These are phyloP conservation scores for Fusarium fracticaudum DNA, from an alignment of 2,329 filamentous ascomycete species.

Conservation along the genomic window DNA sequence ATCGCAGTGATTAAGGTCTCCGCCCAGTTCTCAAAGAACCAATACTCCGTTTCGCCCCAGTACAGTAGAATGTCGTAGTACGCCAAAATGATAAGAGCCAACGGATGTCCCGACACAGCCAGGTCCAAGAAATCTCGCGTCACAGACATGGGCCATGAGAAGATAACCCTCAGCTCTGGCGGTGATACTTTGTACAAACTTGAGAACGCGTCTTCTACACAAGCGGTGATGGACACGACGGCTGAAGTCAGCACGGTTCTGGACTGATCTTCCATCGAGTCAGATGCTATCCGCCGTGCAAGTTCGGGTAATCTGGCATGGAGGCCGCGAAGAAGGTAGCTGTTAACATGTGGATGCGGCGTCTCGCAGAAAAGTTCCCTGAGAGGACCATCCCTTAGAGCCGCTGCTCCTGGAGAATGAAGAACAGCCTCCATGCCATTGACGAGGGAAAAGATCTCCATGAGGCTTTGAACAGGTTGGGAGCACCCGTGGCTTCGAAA, in stretches of 20 bases:
- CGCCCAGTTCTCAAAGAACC: slow-evolving; percentile 31
- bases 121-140: slow-evolving; percentile 19
- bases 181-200: background rate
- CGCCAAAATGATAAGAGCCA: slow-evolving; percentile 20
- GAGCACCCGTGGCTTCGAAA: slow-evolving; percentile 6
- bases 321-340: background rate
- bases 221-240: background rate
- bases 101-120: background rate
- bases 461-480: background rate
- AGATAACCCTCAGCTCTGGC: slow-evolving; percentile 17
- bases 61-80: slow-evolving; percentile 21
- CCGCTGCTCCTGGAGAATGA: slow-evolving; percentile 1
- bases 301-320: slow-evolving; percentile 10
- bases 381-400: background rate
- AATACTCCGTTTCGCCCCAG: slow-evolving; percentile 24
- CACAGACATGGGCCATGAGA: slow-evolving; percentile 27
- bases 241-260: background rate
- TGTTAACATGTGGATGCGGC: fast-evolving
- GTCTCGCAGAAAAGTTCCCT: slow-evolving; percentile 4
- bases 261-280: background rate
- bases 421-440: slow-evolving; percentile 24
- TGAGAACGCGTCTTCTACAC: background rate
- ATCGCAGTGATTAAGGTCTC: slow-evolving; percentile 18
- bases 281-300: background rate
- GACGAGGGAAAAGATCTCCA: slow-evolving; percentile 29